A percentile compares a stretch with the other conserved stretches of the same genome.
Evolutionary conservation across 116 monocot species (phyloP).

Genomic region (Trichopus zeylanicus): DNA sequence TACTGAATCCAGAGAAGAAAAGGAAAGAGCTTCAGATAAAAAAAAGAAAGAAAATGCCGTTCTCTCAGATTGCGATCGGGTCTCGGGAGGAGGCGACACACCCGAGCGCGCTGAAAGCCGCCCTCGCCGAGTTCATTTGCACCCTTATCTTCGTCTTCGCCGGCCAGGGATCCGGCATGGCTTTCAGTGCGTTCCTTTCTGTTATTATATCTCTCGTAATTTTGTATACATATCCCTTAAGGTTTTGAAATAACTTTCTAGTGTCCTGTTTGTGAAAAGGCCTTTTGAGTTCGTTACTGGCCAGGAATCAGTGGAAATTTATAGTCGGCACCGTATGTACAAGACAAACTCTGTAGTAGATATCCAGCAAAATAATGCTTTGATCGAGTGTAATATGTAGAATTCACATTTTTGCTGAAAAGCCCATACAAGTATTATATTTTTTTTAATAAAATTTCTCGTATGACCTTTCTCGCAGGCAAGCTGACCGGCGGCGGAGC

Average conservation of each 20-base stretch:
- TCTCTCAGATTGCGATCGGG: conserved; percentile 10
- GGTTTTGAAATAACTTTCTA: too few relatives aligned
- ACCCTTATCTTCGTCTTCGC: conserved; percentile 29
- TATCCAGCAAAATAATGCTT: too few relatives aligned
- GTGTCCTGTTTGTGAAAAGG: too few relatives aligned
- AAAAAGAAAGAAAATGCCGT: conserved; percentile 17
- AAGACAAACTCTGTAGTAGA: too few relatives aligned
- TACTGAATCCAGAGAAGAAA: too few relatives aligned
- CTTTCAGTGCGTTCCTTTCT: conserved; percentile 5
- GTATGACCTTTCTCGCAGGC: not conserved
- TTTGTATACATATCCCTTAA: too few relatives aligned
- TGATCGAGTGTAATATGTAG: too few relatives aligned
- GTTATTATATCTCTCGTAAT: not conserved
- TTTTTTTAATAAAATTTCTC: not conserved
- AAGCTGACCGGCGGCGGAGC: conserved; percentile 8
- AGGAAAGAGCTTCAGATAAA: not conserved
- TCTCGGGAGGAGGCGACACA: conserved; percentile 8
- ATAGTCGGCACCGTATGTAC: too few relatives aligned
- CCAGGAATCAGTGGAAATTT: too few relatives aligned
- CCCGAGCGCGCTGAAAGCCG: conserved; percentile 9
- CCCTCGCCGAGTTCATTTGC: conserved; percentile 23
- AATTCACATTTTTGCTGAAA: too few relatives aligned
- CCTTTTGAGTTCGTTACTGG: too few relatives aligned
- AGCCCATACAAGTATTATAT: not conserved
- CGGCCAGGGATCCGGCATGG: conserved; percentile 30